These are phyloP conservation scores for Suillus cothurnatus DNA, from an alignment of 768 basidiomycete genomes.

Conservation along the genomic window DNA sequence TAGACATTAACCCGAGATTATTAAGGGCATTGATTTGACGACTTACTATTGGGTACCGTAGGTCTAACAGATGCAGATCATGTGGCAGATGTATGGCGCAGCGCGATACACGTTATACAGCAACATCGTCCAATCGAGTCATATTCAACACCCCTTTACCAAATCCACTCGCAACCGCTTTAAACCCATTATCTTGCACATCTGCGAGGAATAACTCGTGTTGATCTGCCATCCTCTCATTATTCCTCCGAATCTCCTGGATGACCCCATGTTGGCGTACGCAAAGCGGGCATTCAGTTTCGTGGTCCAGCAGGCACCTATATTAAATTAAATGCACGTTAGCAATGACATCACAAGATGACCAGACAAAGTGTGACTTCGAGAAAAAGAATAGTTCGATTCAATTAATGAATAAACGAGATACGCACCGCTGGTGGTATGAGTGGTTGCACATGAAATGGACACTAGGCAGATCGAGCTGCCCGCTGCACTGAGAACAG, in stretches of 20 bases:
- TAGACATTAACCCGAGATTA: background rate
- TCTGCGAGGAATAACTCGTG: slow-evolving; percentile 80
- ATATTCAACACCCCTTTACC: slow-evolving; percentile 61
- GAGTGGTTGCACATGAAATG: slow-evolving; percentile 99
- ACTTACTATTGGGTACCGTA: background rate
- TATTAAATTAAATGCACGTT: background rate
- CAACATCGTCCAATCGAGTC: slow-evolving; percentile 27
- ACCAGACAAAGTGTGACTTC: background rate
- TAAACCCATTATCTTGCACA: slow-evolving; percentile 71
- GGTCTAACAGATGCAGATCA: background rate
- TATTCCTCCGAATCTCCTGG: slow-evolving; percentile 85
- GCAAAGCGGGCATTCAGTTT: slow-evolving; percentile 89
- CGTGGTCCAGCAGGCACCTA: slow-evolving; percentile 89
- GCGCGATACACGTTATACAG: slow-evolving; percentile 12
- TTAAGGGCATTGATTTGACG: background rate
- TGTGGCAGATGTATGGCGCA: background rate
- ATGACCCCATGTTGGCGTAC: slow-evolving; percentile 86
- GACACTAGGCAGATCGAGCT: slow-evolving; percentile 88
- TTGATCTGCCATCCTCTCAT: slow-evolving; percentile 80
- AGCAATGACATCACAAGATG: background rate
- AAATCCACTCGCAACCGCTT: slow-evolving; percentile 70
- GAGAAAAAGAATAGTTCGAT: slow-evolving; percentile 3
- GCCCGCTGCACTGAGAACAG: slow-evolving; percentile 87
- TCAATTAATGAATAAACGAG: background rate
- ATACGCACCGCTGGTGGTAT: slow-evolving; percentile 85